Percentiles rank a stretch among this genome's conserved stretches.
phyloP scores from a whole-genome alignment of 768 basidiomycete genomes.

The Pleurotus tuoliensis region DNA sequence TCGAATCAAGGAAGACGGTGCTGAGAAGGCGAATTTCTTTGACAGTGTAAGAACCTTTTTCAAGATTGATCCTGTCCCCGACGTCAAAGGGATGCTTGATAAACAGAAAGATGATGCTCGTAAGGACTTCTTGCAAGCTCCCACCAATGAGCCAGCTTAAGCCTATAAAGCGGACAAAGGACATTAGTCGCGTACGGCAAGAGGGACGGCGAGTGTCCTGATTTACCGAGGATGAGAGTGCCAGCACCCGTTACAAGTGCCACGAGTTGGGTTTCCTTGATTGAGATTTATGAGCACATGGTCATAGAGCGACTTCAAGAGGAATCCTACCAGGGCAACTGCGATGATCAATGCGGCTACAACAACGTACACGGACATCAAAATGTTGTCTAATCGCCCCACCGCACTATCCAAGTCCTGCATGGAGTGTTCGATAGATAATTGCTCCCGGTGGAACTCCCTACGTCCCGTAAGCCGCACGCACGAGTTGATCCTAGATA shows the following conservation, averaged over 20 bases:
- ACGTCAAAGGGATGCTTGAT: constrained; percentile 85
- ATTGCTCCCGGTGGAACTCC: constrained; percentile 81
- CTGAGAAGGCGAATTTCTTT: constrained; percentile 85
- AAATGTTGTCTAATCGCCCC: constrained; percentile 78
- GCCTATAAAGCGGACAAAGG: constrained; percentile 32
- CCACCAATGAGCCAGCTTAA: constrained; percentile 86
- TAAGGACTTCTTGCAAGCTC: constrained; percentile 76
- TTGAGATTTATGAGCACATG: constrained; percentile 3
- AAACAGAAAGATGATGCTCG: constrained; percentile 89
- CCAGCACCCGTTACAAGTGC: constrained; percentile 78
- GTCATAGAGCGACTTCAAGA: not conserved
- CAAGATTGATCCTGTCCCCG: constrained; percentile 63
- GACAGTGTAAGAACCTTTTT: constrained; percentile 63
- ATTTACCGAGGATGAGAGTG: constrained; percentile 45
- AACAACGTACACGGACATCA: constrained; percentile 76
- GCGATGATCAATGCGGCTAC: constrained; percentile 76
- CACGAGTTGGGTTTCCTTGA: constrained; percentile 66
- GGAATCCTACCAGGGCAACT: constrained; percentile 59
- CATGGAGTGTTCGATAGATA: constrained; percentile 84
- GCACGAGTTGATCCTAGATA: not conserved
- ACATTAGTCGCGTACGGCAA: constrained; percentile 9
- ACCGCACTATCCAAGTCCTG: constrained; percentile 88
- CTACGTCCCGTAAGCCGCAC: constrained; percentile 25
- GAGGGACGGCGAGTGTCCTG: not conserved
- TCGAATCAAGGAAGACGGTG: constrained; percentile 64